Conservation (phyloP, 2,329 filamentous ascomycete species). For the Simplicillium sp. region DNA sequence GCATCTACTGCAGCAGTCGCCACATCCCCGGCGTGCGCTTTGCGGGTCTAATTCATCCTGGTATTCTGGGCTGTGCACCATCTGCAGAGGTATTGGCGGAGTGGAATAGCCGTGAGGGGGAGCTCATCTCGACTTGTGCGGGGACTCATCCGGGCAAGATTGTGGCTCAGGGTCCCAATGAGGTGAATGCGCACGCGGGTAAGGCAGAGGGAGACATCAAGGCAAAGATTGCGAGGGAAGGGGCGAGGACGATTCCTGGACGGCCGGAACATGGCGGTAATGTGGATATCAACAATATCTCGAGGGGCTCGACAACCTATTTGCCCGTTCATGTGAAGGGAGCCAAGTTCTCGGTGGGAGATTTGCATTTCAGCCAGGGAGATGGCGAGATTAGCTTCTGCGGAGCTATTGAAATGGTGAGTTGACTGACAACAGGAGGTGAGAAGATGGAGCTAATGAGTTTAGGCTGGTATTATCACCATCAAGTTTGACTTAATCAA, state of each 20-base stretch:
- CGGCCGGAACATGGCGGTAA: slow-evolving; percentile 84
- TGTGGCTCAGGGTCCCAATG: slow-evolving; percentile 70
- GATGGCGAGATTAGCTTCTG: slow-evolving; percentile 88
- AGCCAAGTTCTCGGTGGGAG: slow-evolving; percentile 84
- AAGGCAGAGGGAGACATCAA: slow-evolving; percentile 46
- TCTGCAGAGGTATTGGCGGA: slow-evolving; percentile 65
- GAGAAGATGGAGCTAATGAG: too few species aligned
- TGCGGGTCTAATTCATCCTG: slow-evolving; percentile 81
- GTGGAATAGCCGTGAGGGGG: slow-evolving; percentile 78
- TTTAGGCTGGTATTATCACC: slow-evolving; percentile 67
- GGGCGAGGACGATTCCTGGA: slow-evolving; percentile 77
- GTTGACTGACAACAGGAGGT: neutral
- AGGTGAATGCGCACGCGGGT: slow-evolving; percentile 65
- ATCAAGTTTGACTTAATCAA: slow-evolving; percentile 87
- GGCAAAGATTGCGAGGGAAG: slow-evolving; percentile 63
- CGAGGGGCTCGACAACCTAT: slow-evolving; percentile 71
- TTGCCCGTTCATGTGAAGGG: slow-evolving; percentile 79
- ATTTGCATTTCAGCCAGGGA: slow-evolving; percentile 79
- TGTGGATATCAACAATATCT: slow-evolving; percentile 85
- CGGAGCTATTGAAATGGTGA: slow-evolving; percentile 80
- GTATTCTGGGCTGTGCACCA: slow-evolving; percentile 83
- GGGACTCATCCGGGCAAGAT: slow-evolving; percentile 50
- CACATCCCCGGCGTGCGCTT: slow-evolving; percentile 86
- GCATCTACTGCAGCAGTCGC: slow-evolving; percentile 65
- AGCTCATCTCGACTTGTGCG: slow-evolving; percentile 55